Evolutionary conservation across 1,139 yeast genomes (phyloP).

Genomic region (Yamadazyma epiphylla): DNA sequence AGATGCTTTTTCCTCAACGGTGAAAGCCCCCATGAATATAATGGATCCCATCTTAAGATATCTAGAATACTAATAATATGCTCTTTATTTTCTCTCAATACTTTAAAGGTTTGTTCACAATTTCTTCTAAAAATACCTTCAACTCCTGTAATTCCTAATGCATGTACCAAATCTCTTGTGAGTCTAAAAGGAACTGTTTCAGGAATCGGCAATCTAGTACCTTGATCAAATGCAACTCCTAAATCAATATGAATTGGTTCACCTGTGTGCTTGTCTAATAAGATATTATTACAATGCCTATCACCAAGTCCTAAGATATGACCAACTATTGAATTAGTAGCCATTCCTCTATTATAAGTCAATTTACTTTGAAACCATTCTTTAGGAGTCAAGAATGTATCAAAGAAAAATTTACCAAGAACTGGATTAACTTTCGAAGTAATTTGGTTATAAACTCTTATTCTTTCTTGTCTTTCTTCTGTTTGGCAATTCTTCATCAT

Average conservation of each 20-base stretch:
- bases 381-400: conserved; percentile 62
- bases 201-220: conserved; percentile 77
- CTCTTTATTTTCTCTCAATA: conserved; percentile 60
- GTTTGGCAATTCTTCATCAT: conserved; percentile 59
- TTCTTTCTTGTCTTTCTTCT: conserved; percentile 41
- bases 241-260: conserved; percentile 95
- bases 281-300: conserved; percentile 85
- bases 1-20: conserved; percentile 59
- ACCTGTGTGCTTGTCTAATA: conserved; percentile 75
- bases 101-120: conserved; percentile 71
- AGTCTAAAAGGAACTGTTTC: conserved; percentile 92
- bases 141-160: conserved; percentile 80
- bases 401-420: conserved; percentile 66
- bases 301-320: conserved; percentile 90
- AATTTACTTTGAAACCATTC: conserved; percentile 69
- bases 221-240: conserved; percentile 95
- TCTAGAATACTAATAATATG: conserved; percentile 80
- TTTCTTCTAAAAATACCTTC: conserved; percentile 71
- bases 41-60: conserved; percentile 87
- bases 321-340: conserved; percentile 84
- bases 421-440: conserved; percentile 59
- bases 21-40: conserved; percentile 85
- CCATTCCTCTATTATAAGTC: conserved; percentile 73
- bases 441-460: conserved; percentile 49
- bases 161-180: conserved; percentile 89